Base-by-base conservation (phyloP, 805 yeast species). In the Candida krabiensis region DNA sequence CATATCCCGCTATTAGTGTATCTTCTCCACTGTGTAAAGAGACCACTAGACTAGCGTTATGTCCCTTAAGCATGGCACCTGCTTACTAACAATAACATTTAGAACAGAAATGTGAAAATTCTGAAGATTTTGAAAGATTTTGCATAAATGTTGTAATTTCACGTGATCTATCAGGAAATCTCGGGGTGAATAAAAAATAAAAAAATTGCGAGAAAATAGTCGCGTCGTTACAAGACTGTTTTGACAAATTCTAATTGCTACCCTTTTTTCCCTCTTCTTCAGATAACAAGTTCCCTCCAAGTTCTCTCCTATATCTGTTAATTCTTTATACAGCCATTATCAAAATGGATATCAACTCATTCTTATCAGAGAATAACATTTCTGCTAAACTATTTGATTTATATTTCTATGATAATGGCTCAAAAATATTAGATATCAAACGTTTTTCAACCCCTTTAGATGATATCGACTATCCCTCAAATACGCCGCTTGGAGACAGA, bases 311-410 rank as follows among this genome's bases (percentile, higher is more conserved):
- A 19, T 11, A 16, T 6, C 23, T 22, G 7, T 21, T 11, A 8
- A 5, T 24, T 17, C 18, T 11, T 16, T 8, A 25, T n/a, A n/a
- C n/a, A n/a, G n/a, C n/a, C n/a, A n/a, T n/a, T n/a, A n/a, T n/a
- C n/a, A n/a, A n/a, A n/a, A 47, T 47, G 51, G 46, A 47, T 18
- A 38, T 41, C 31, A 27, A 35, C 26, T 24, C 34, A 6, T 41
- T 32, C 14, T 3, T 41, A 8, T 27, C 35, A 18, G 39, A 40
- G 16, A 33, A 41, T 21, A 37, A 39, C 2, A 19, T 48, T 13
- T 25, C 46, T 9, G 19, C 15, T 14, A 31, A 40, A 16, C 26
- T 40, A 7, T 29, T 37, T 2, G 22, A 27, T 9, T 32, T 48
- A 14, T 46, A 32, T n/a, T 39, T 40, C 21, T 17, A 22, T 19